Evolutionary conservation across 163 green algal species (phyloP).

Genomic region (Smithsoniella earleae): DNA sequence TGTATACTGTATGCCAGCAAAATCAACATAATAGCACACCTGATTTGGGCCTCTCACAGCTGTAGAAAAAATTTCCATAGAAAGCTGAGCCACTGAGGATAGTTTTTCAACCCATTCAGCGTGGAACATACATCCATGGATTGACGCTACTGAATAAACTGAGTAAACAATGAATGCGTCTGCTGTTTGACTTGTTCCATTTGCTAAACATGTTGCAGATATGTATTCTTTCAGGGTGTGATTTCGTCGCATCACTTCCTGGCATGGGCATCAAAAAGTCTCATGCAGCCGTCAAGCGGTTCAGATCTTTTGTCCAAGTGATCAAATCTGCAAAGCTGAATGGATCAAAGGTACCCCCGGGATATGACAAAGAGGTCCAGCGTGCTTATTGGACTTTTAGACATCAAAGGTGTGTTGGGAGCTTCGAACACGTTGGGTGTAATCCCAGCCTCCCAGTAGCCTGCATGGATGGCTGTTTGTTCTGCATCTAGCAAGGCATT

Average conservation of each 20-base stretch:
- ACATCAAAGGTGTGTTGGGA: constrained; percentile 76
- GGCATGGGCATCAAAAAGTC: constrained; percentile 88
- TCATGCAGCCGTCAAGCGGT: constrained; percentile 60
- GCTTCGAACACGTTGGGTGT: background rate
- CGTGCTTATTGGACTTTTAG: constrained; percentile 83
- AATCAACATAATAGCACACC: too few relatives aligned
- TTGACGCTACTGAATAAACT: background rate
- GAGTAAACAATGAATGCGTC: background rate
- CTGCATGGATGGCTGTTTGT: too few relatives aligned
- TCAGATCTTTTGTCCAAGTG: constrained; percentile 52
- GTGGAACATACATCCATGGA: too few relatives aligned
- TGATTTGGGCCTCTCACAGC: too few relatives aligned
- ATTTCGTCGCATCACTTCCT: constrained; percentile 80
- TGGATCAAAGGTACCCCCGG: constrained; percentile 57
- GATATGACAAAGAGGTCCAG: constrained; percentile 79
- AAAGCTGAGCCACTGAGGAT: too few relatives aligned
- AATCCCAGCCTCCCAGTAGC: too few relatives aligned
- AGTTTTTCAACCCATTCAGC: too few relatives aligned
- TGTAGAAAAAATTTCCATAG: too few relatives aligned
- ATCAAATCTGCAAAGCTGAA: constrained; percentile 44
- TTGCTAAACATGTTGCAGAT: constrained; percentile 48
- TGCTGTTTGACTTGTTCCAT: background rate
- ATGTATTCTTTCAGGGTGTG: constrained; percentile 91
- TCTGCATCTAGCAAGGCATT: background rate
- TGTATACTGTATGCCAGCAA: too few relatives aligned